Percentiles rank a stretch among this genome's conserved stretches.
Evolutionary conservation across 164 flowering plant species (phyloP).

Genomic region (Magnolia sinica): DNA sequence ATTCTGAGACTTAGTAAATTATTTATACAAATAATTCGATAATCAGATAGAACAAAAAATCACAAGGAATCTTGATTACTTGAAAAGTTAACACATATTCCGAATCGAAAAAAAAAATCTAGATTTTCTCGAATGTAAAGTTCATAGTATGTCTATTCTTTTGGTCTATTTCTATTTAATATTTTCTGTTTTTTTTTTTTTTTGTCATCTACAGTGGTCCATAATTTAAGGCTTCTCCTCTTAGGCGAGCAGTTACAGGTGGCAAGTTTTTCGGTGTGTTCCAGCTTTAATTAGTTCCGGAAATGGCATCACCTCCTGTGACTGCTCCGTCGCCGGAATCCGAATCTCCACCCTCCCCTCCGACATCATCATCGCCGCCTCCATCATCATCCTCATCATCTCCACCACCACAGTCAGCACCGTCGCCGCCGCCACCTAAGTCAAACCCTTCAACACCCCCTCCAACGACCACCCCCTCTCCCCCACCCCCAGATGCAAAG

Average conservation of each 20-base stretch:
- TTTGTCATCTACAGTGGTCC: not conserved
- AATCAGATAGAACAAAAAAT: too few species aligned
- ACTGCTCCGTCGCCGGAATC: slow-evolving; percentile 23
- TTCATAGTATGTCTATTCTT: not conserved
- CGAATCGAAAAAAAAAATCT: too few species aligned
- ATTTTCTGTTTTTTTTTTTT: not conserved
- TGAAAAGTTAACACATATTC: too few species aligned
- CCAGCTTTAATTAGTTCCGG: not conserved
- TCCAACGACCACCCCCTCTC: not conserved
- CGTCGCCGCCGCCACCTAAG: slow-evolving; percentile 12
- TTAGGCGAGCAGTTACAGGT: not conserved
- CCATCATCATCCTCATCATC: slow-evolving; percentile 9
- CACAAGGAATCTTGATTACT: too few species aligned
- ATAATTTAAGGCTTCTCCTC: not conserved
- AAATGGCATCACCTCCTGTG: slow-evolving; percentile 27
- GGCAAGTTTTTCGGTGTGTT: slow-evolving; percentile 12
- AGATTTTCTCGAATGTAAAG: too few species aligned
- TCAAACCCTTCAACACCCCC: slow-evolving; percentile 5
- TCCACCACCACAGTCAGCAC: slow-evolving; percentile 9
- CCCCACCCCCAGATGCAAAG: slow-evolving; percentile 4
- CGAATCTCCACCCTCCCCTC: slow-evolving; percentile 19
- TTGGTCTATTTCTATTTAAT: not conserved
- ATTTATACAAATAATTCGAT: too few species aligned
- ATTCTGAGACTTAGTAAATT: too few species aligned
- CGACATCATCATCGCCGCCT: slow-evolving; percentile 11